phyloP scores from a whole-genome alignment of 352 stramenopile genomes.

The Phytophthora fragariae region DNA sequence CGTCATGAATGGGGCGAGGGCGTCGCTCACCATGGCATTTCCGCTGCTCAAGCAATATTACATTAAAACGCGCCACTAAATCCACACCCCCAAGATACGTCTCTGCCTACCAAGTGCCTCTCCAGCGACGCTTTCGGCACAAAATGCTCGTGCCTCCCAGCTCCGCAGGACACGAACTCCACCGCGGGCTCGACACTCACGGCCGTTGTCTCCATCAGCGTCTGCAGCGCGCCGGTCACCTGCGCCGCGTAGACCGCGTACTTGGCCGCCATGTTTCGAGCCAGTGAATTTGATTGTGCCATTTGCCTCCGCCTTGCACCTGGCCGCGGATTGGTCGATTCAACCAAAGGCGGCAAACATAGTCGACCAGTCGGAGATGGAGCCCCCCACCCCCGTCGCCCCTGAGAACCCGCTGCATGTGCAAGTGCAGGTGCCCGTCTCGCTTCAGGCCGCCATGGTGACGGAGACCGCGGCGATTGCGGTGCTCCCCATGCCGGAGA shows the following conservation, averaged over 20 bases:
- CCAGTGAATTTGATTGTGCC: conserved; percentile 50
- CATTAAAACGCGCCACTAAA: no score
- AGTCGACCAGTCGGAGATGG: conserved; percentile 30
- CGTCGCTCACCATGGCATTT: conserved; percentile 40
- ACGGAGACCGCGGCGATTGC: conserved; percentile 16
- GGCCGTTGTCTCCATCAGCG: conserved; percentile 47
- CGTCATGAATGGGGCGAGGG: conserved; percentile 30
- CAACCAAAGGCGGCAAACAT: conserved; percentile 40
- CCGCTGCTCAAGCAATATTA: conserved; percentile 18
- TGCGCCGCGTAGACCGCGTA: conserved; percentile 40
- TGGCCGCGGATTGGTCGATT: conserved; percentile 11
- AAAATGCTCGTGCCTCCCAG: conserved; percentile 42
- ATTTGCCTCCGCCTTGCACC: conserved; percentile 31
- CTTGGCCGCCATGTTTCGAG: conserved; percentile 29
- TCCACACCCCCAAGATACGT: not conserved
- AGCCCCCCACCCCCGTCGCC: not conserved
- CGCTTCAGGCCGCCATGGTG: conserved; percentile 10
- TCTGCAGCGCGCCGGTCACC: conserved; percentile 37
- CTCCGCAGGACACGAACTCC: conserved; percentile 47
- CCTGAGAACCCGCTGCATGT: not conserved
- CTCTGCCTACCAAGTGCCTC: conserved; percentile 49
- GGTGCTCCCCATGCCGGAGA: conserved; percentile 18
- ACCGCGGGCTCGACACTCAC: conserved; percentile 39
- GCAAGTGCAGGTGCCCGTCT: not conserved
- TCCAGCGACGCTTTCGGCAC: conserved; percentile 43